A percentile compares a stretch with the other conserved stretches of the same genome.
Conservation (phyloP, 2,329 filamentous ascomycete genomes). For the Exophiala mesophila region DNA sequence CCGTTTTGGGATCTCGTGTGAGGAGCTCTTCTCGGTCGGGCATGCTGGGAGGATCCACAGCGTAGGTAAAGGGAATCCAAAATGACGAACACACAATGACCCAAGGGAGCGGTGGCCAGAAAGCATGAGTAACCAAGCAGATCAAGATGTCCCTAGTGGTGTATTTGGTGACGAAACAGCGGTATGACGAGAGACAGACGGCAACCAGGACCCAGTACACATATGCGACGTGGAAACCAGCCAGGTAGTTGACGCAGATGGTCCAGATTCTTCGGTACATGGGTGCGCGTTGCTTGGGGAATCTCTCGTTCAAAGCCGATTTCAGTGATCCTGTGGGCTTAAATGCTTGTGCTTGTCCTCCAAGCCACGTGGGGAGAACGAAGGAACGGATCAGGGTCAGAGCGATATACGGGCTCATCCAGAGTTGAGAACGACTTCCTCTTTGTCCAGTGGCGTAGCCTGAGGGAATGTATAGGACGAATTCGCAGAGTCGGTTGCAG, state of each 20-base stretch:
- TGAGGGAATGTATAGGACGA: conserved; percentile 54
- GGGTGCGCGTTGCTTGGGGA: conserved; percentile 36
- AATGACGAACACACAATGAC: conserved; percentile 51
- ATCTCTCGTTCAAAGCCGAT: conserved; percentile 55
- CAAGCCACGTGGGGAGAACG: conserved; percentile 55
- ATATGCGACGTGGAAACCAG: conserved; percentile 51
- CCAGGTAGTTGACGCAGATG: conserved; percentile 54
- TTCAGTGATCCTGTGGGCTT: conserved; percentile 56
- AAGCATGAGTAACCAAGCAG: conserved; percentile 55
- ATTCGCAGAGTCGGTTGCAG: conserved; percentile 52
- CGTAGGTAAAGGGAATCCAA: conserved; percentile 58
- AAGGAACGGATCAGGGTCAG: conserved; percentile 56
- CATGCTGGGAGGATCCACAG: conserved; percentile 55
- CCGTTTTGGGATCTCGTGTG: conserved; percentile 47
- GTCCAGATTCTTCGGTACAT: conserved; percentile 51
- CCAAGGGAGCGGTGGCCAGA: conserved; percentile 59
- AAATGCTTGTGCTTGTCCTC: conserved; percentile 55
- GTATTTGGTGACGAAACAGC: conserved; percentile 42
- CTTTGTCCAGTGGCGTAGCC: conserved; percentile 58
- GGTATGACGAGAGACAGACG: conserved; percentile 49
- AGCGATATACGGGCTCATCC: conserved; percentile 60
- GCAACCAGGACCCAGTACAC: conserved; percentile 51
- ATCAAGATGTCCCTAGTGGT: conserved; percentile 42
- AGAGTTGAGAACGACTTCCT: conserved; percentile 53
- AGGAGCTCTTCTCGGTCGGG: conserved; percentile 56